Base-by-base conservation (phyloP, 1,284 basidiomycete species). In the Papiliotrema fonsecae region DNA sequence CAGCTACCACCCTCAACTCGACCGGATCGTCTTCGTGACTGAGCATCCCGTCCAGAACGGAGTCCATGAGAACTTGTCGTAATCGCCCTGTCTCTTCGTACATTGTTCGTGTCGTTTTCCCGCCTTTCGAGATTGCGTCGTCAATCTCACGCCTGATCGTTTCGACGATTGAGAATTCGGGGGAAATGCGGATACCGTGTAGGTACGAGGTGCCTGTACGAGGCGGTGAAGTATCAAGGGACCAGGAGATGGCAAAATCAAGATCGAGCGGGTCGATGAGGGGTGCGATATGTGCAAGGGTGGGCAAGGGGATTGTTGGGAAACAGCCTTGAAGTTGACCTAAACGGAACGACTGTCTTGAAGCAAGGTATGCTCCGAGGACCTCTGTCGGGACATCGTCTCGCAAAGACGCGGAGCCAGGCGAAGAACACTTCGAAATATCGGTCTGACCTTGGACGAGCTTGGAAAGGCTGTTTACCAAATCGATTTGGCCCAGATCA, bases 1-100 rank as follows among this genome's bases (percentile, higher is more conserved):
- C 44, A n/a, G 58, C 48, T 9, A 34, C 32, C 6, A 62, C 53
- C 21, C 58, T 54, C 9, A 66, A 59, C 11, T 80, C 56, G 0
- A 86, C 50, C 4, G 91, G 89, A 63, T 90, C 81, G 78, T 84
- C 74, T 48, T 89, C 86, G 27, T 66, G 62, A 54, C 89, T 90
- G 82, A 88, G 87, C 62, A 85, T 82, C 54, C 84, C 85, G 4
- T 76, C 72, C 40, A 80, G 75, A 25, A 94, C 79, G 4, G 82
- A 80, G 27, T 81, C 76, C 40, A 90, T 65, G 26, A 93, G 74
- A 39, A 82, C 80, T 54, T 73, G 71, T 60, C 82, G 82, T 68
- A 90, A 82, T 43, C 84, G 77, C 49, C 81, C 81, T 4, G 88
- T 92, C 75, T 94, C 89, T 18, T 87, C 87, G 66, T 90, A 96